Base-by-base conservation (phyloP, 2,329 filamentous ascomycete genomes). In the Colletotrichum shisoi region DNA sequence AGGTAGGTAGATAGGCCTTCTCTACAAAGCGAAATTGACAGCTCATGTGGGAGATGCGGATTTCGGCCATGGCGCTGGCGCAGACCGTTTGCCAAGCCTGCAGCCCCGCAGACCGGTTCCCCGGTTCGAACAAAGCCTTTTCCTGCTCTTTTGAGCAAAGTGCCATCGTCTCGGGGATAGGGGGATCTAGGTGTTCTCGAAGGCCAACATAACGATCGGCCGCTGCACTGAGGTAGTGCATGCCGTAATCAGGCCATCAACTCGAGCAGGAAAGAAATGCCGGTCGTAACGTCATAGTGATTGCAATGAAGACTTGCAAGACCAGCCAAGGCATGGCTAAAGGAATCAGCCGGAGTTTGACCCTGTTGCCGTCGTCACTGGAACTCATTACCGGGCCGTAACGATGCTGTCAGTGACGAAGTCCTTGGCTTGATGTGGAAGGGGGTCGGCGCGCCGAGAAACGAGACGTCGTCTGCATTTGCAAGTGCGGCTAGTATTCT, bases 101-200 rank as follows among this genome's bases (percentile, higher is more conserved):
- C 15, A 67, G 59, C 64, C 53, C 61, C 54, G 60, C 54, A 67
- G 64, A 67, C 54, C 54, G 61, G 61, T 64, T 63, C 31, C 45
- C 44, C 48, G 64, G 34, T 64, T 67, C 31, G 17, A 54, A 34
- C 31, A 54, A 42, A 59, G 49, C 19, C 39, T 27, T 12, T 45
- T 39, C 42, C 39, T 27, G 17, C 40, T 37, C 48, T n/a, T 58
- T 42, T 12, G 53, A 54, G 42, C 40, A 27, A 13, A 19, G 15
- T 21, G 48, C 34, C 48, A 54, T 37, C 46, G 19, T 19, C 31
- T 51, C 53, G 42, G 60, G 63, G 44, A 62, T 57, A 24, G 8
- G 56, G 19, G n/a, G 37, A 42, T 17, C n/a, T 42, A 19, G 37
- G 63, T 31, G 52, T 37, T 39, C 39, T 40, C 21, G 9, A 15